These are phyloP conservation scores for Plasmodium inui DNA, from an alignment of 169 alveolate genomes.

Conservation along the genomic window DNA sequence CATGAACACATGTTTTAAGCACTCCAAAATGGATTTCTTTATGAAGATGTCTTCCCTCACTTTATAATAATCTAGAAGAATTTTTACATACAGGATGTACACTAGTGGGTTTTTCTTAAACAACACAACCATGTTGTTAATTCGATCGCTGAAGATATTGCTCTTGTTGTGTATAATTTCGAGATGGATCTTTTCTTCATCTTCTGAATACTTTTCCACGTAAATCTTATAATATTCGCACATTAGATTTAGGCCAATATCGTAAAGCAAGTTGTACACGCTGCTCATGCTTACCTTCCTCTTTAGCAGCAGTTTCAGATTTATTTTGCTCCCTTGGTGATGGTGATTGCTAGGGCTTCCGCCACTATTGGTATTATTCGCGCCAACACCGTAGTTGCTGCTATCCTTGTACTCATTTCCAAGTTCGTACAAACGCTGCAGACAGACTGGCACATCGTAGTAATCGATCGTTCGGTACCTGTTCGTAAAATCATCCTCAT, in stretches of 20 bases:
- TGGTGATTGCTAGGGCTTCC: background rate
- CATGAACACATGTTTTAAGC: conserved; percentile 69
- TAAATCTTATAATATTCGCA: conserved; percentile 4
- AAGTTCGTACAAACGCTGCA: conserved; percentile 29
- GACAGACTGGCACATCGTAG: conserved; percentile 15
- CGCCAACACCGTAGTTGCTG: background rate
- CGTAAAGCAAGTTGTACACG: conserved; percentile 25
- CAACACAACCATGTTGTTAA: conserved; percentile 65
- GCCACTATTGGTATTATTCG: background rate
- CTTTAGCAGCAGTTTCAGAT: conserved; percentile 21
- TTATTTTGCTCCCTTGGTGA: background rate
- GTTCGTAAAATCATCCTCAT: background rate
- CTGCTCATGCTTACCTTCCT: conserved; percentile 24
- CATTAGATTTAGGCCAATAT: conserved; percentile 42
- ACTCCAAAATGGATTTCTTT: conserved; percentile 48
- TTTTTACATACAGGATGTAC: conserved; percentile 50
- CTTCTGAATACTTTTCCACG: conserved; percentile 48
- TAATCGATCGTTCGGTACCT: background rate
- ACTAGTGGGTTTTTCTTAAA: conserved; percentile 62
- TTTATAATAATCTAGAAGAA: conserved; percentile 41
- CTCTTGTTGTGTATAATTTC: conserved; percentile 57
- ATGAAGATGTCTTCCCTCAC: conserved; percentile 32
- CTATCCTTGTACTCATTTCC: background rate
- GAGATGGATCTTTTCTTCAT: conserved; percentile 57
- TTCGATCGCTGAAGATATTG: conserved; percentile 64